A percentile compares a stretch with the other conserved stretches of the same genome.
Conservation (phyloP, 345 rosid genomes). For the Adansonia digitata region DNA sequence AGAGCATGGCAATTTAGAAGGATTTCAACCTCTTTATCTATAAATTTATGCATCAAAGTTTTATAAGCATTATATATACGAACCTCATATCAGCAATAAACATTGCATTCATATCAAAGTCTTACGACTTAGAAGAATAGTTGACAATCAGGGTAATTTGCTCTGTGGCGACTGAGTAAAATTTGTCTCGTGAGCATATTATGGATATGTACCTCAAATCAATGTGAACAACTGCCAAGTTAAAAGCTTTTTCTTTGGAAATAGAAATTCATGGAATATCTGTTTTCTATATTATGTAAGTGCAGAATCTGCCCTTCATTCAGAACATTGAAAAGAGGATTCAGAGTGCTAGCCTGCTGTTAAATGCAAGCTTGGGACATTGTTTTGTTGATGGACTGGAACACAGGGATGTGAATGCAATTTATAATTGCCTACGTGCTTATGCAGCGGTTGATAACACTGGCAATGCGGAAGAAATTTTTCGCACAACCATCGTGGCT, state of each 20-base stretch:
- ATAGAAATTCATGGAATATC: conserved; percentile 26
- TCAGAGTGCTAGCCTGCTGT: conserved; percentile 70
- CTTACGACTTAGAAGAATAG: neutral
- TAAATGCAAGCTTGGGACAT: conserved; percentile 94
- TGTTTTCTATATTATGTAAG: conserved; percentile 63
- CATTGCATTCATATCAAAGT: neutral
- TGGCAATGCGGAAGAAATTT: conserved; percentile 73
- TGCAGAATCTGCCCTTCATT: conserved; percentile 97
- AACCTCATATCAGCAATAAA: neutral
- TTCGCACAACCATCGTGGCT: conserved; percentile 69
- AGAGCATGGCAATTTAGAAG: neutral
- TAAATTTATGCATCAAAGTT: neutral
- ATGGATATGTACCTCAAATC: conserved; percentile 4
- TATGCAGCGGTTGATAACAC: conserved; percentile 92
- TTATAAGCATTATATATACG: neutral
- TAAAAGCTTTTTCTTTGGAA: neutral
- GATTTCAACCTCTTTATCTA: neutral
- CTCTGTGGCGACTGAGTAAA: neutral
- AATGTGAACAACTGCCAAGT: conserved; percentile 4
- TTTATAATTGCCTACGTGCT: conserved; percentile 94
- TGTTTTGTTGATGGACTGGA: conserved; percentile 93
- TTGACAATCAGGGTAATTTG: neutral
- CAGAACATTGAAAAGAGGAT: conserved; percentile 97
- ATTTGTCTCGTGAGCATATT: neutral
- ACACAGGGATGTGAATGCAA: conserved; percentile 74